Percentiles rank a stretch among this genome's conserved stretches.
These are phyloP conservation scores for Talaromyces sp. DNA, from an alignment of 2,329 filamentous ascomycete genomes.

Conservation along the genomic window DNA sequence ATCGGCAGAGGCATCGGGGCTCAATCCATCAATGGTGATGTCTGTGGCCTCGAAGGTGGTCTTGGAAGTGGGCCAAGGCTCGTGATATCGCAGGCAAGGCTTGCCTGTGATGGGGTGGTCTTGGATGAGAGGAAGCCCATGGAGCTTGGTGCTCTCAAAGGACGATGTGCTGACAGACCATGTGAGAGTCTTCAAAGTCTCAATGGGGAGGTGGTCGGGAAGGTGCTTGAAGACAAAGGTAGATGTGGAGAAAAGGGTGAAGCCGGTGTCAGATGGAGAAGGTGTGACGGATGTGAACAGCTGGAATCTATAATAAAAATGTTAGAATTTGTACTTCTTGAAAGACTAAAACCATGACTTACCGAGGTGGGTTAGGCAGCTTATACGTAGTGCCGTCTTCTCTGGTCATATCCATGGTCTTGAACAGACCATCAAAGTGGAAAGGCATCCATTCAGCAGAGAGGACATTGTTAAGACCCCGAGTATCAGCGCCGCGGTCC, in stretches of 20 bases:
- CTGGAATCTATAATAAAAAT: background rate
- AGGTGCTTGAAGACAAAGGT: conserved; percentile 47
- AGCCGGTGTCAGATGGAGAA: conserved; percentile 48
- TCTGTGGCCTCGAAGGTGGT: conserved; percentile 47
- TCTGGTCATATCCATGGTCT: conserved; percentile 4
- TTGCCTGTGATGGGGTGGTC: conserved; percentile 42
- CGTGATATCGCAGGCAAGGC: conserved; percentile 51
- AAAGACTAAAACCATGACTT: background rate
- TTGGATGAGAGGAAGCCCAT: conserved; percentile 41
- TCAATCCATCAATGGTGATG: conserved; percentile 34
- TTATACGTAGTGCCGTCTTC: conserved; percentile 1
- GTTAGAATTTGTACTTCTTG: background rate
- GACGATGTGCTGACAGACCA: conserved; percentile 48
- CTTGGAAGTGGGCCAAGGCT: conserved; percentile 50
- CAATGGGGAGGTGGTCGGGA: conserved; percentile 30
- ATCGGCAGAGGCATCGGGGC: conserved; percentile 14
- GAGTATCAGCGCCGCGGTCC: conserved; percentile 2
- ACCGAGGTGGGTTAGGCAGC: background rate
- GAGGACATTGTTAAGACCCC: conserved; percentile 6
- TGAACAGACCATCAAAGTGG: conserved; percentile 9
- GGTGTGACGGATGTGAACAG: conserved; percentile 13
- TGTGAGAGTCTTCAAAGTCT: conserved; percentile 36
- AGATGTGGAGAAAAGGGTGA: conserved; percentile 52
- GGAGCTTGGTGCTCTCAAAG: conserved; percentile 43
- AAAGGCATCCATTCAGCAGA: conserved; percentile 6